Base-by-base conservation (phyloP, 2,329 filamentous ascomycete species). In the Curvularia sp. region DNA sequence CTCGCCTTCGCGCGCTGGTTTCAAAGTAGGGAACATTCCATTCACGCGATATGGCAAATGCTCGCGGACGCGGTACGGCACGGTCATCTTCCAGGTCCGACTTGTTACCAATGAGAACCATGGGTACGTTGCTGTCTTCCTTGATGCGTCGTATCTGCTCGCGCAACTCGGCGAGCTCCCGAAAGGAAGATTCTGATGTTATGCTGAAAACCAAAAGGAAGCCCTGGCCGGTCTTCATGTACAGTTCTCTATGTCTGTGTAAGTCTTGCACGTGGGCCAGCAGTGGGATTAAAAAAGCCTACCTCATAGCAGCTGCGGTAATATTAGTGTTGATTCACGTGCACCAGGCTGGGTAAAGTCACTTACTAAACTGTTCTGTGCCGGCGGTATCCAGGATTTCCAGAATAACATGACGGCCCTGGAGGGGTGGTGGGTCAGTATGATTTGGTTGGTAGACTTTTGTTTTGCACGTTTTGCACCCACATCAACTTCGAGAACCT, bases 1-100 rank as follows among this genome's bases (percentile, higher is more conserved):
- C 91, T 71, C 89, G 84, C 68, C 91, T 88, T 63, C 93, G 84
- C 49, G 93, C 93, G 63, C 90, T 94, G 34, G 93, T 90, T 80
- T 97, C 93, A 73, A 96, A 97, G 76, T 96, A 97, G 0, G 93
- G 93, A 34, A 91, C 91, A 68, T 88, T 88, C 93, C 93, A 97
- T 71, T 85, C 86, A 73, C 95, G 91, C n/a, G 91, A 93, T 63
- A 96, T 85, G 30, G 89, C 85, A 73, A 96, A 96, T 5, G 91
- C 93, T 68, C 88, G 88, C 61, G 90, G 89, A 50, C 92, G 86
- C 12, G 89, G 87, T 8, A 97, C 90, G 19, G 85, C 86, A 28
- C 92, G 87, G 74, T 93, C 90, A 74, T 96, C 92, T 78, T 95
- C 92, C 42, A 97, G 83, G 72, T 97, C 92, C 59, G 89, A 90